Evolutionary conservation across 2,329 filamentous ascomycete genomes (phyloP).

Genomic region (Fusarium temperatum): DNA sequence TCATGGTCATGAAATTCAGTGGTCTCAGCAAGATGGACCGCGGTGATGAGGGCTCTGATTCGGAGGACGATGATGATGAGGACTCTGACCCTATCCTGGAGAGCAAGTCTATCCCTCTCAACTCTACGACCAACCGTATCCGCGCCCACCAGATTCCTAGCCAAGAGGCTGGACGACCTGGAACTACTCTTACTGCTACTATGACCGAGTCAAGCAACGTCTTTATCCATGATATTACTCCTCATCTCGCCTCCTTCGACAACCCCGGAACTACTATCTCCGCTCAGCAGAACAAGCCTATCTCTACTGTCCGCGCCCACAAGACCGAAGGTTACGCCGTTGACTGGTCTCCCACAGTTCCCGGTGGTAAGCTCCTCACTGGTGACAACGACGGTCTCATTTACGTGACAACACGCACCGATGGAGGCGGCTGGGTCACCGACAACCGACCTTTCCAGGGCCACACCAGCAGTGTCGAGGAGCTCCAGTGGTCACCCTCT

Average conservation of each 20-base stretch:
- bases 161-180: slow-evolving; percentile 73
- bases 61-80: slow-evolving; percentile 79
- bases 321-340: slow-evolving; percentile 93
- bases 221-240: slow-evolving; percentile 92
- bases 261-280: slow-evolving; percentile 83
- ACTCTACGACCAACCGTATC: slow-evolving; percentile 92
- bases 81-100: slow-evolving; percentile 90
- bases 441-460: slow-evolving; percentile 85
- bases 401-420: slow-evolving; percentile 85
- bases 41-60: slow-evolving; percentile 72
- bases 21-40: slow-evolving; percentile 88
- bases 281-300: slow-evolving; percentile 85
- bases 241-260: slow-evolving; percentile 89
- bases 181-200: slow-evolving; percentile 84
- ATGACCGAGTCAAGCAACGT: slow-evolving; percentile 93
- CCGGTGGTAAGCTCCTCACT: slow-evolving; percentile 86
- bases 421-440: slow-evolving; percentile 89
- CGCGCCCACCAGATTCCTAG: slow-evolving; percentile 83
- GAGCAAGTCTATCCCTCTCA: slow-evolving; percentile 86
- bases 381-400: slow-evolving; percentile 93
- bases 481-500: slow-evolving; percentile 95
- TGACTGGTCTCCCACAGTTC: slow-evolving; percentile 87
- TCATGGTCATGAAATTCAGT: slow-evolving; percentile 97
- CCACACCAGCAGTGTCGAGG: slow-evolving; percentile 87
- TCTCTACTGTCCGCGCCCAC: slow-evolving; percentile 89